Conservation (phyloP, 805 yeast genomes). For the Zygotorulaspora chibaensis region DNA sequence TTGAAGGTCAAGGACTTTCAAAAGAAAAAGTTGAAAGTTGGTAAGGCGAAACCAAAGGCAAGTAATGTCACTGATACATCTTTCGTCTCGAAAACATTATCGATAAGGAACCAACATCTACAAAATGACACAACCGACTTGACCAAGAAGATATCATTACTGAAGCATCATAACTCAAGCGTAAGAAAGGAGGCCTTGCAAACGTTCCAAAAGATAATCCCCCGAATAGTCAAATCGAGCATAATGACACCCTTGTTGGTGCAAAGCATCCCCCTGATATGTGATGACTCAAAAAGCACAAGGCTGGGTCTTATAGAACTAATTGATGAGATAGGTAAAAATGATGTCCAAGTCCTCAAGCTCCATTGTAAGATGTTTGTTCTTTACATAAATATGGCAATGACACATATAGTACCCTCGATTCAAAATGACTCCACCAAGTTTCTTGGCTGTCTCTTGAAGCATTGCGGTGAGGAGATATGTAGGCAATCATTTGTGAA, state of each 20-base stretch:
- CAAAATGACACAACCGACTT: constrained; percentile 43
- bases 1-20: constrained; percentile 47
- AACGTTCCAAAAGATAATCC: constrained; percentile 48
- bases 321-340: constrained; percentile 44
- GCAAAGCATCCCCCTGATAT: constrained; percentile 32
- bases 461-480: constrained; percentile 49
- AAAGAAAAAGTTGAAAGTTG: constrained; percentile 75
- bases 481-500: constrained; percentile 65
- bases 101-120: constrained; percentile 32
- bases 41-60: constrained; percentile 69
- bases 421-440: constrained; percentile 72
- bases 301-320: constrained; percentile 52
- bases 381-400: constrained; percentile 81
- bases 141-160: constrained; percentile 58
- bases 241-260: constrained; percentile 31
- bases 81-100: constrained; percentile 57
- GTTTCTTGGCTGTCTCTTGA: constrained; percentile 58
- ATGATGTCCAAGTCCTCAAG: constrained; percentile 52
- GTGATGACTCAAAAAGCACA: constrained; percentile 63
- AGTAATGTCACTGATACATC: constrained; percentile 82
- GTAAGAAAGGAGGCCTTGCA: constrained; percentile 69
- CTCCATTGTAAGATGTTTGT: constrained; percentile 57
- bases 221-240: constrained; percentile 37
- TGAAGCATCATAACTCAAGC: constrained; percentile 66
- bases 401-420: constrained; percentile 83